Evolutionary conservation across 1,139 yeast species (phyloP), one percentile per base, ranked within the genome.

Genomic region (Wickerhamiella infanticola): DNA sequence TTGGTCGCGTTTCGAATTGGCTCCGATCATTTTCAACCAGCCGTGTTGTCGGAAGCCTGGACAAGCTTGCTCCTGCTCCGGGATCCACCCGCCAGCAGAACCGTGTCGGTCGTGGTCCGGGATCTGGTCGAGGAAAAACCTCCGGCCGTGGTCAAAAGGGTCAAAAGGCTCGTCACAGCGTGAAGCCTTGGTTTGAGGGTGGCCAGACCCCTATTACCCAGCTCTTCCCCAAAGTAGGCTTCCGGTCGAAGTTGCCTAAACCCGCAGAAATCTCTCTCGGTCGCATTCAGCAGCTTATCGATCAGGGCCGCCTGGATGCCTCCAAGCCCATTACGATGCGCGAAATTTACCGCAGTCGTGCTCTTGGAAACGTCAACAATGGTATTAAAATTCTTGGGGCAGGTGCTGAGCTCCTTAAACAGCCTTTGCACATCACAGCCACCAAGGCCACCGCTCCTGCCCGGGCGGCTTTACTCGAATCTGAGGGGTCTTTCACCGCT

Each of bases 71-170:
- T 7, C 64, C 64, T 3, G 58, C 63, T 4, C 51, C 56, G 11
- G 64, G 64, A 24, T 50, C 64, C 2, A 58, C 61, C 11, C 51
- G 54, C 35, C 56, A 53, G 45, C 68, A 64, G 59, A 85, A 81
- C 60, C 74, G 96, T 63, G 72, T 90, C 33, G 98, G 99, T 63
- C 79, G 99, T 68, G 98, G 98, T 66, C 95, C 95, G 37, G 90
- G 95, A 35, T 81, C 94, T 41, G 94, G 94, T 24, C 56, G 64
- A 44, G 72, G 99, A 68, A 86, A 88, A 65, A 90, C 97, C 1
- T 78, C 97, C 3, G 95, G 95, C 44, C 75, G 98, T 63, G 99
- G 99, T 70, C 95, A 85, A 61, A 93, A 88, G 67, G 99, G 99
- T 76, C 98, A 90, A 63, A 88, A 88, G 67, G 96, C 97, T 11